Conservation (phyloP, 202 grass and related monocot genomes). For the Schoenoplectus tabernaemontani region DNA sequence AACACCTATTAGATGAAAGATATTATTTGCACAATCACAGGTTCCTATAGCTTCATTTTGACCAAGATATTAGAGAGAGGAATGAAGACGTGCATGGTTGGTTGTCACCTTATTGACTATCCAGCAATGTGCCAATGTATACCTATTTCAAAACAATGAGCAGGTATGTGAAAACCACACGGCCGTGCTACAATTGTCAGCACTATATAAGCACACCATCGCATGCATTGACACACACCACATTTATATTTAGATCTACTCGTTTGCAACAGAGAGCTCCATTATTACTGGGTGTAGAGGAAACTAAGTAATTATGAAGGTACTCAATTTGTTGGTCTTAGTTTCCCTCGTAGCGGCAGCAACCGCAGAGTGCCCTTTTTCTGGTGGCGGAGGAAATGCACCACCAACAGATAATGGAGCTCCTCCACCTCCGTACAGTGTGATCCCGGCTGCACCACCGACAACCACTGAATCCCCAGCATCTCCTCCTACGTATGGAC, state of each 20-base stretch:
- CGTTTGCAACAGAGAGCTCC: neutral
- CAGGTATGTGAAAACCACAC: conserved; percentile 11
- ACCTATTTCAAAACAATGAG: neutral
- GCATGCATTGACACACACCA: neutral
- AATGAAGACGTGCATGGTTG: too few species aligned
- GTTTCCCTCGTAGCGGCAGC: neutral
- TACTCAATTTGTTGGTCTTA: neutral
- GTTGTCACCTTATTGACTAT: too few species aligned
- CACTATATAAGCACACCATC: neutral
- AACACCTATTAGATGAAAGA: too few species aligned
- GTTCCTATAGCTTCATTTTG: too few species aligned
- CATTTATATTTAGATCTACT: neutral
- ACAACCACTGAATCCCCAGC: neutral
- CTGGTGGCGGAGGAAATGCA: neutral
- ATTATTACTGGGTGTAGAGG: neutral
- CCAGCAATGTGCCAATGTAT: neutral
- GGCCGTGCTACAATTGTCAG: neutral
- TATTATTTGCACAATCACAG: too few species aligned
- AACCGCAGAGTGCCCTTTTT: neutral
- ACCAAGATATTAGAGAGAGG: too few species aligned
- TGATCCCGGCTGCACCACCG: too few species aligned
- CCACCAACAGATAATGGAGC: neutral
- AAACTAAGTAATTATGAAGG: conserved; percentile 16
- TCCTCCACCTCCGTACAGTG: too few species aligned
- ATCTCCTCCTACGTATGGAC: neutral